Evolutionary conservation across 306 rosid genomes (phyloP).

Genomic region (Senna tora): DNA sequence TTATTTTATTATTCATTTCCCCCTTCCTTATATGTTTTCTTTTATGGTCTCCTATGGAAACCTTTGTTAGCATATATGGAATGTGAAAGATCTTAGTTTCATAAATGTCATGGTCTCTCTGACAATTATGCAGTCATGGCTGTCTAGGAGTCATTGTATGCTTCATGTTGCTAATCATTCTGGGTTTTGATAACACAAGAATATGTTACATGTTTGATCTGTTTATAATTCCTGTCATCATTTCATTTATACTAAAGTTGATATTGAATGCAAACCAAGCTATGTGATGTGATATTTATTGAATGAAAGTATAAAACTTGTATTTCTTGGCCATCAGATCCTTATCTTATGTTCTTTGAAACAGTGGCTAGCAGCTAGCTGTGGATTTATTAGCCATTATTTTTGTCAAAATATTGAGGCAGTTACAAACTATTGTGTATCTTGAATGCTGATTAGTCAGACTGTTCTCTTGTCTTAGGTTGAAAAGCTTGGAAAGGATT

Average conservation of each 20-base stretch:
- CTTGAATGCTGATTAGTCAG: conserved; percentile 12
- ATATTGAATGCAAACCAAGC: not conserved
- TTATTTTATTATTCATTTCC: not conserved
- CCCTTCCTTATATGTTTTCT: not conserved
- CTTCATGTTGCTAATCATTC: not conserved
- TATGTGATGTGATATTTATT: conserved; percentile 15
- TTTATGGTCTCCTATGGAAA: not conserved
- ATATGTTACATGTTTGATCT: not conserved
- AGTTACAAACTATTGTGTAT: conserved; percentile 10
- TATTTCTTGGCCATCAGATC: not conserved
- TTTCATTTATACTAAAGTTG: not conserved
- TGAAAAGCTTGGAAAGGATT: conserved; percentile 92
- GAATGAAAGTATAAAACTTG: not conserved
- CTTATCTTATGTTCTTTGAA: conserved; percentile 4
- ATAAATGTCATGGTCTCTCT: not conserved
- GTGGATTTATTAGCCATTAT: not conserved
- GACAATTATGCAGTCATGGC: not conserved
- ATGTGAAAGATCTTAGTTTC: not conserved
- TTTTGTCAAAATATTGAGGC: conserved; percentile 13
- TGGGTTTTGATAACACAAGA: not conserved
- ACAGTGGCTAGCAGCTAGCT: not conserved
- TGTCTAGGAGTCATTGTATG: not conserved
- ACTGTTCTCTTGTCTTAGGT: conserved; percentile 53
- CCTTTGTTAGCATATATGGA: not conserved
- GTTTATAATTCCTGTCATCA: not conserved